Percentiles rank a stretch among this genome's conserved stretches.
Evolutionary conservation across 768 basidiomycete genomes (phyloP).

Genomic region (Rhodotorula babjevae): DNA sequence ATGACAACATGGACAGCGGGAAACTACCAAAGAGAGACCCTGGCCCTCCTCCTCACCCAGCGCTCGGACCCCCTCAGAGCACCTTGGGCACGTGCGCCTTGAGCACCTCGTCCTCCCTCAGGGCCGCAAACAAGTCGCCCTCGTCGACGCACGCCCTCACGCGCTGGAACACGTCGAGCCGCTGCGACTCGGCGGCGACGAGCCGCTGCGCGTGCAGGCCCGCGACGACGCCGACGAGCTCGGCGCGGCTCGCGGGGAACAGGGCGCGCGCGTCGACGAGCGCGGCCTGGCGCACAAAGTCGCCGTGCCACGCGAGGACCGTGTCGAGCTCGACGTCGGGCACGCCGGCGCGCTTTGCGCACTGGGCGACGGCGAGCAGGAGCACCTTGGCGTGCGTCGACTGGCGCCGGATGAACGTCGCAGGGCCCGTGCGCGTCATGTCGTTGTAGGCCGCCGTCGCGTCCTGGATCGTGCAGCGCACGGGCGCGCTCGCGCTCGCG

Average conservation of each 20-base stretch:
- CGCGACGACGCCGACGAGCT: slow-evolving; percentile 36
- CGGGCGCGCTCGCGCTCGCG: background rate
- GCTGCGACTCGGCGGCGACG: slow-evolving; percentile 37
- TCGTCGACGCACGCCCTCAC: slow-evolving; percentile 37
- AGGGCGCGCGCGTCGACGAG: slow-evolving; percentile 9
- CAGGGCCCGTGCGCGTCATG: slow-evolving; percentile 42
- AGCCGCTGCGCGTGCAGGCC: slow-evolving; percentile 38
- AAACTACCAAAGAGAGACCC: background rate
- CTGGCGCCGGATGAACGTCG: slow-evolving; percentile 35
- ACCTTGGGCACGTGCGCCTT: slow-evolving; percentile 20
- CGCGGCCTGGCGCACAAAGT: slow-evolving; percentile 38
- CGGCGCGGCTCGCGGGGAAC: slow-evolving; percentile 25
- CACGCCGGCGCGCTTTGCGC: slow-evolving; percentile 39
- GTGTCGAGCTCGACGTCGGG: slow-evolving; percentile 43
- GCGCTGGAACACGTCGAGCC: slow-evolving; percentile 39
- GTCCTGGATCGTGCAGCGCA: slow-evolving; percentile 37
- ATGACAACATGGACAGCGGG: background rate
- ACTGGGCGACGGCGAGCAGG: slow-evolving; percentile 42
- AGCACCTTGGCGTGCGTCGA: slow-evolving; percentile 43
- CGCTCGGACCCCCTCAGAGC: background rate
- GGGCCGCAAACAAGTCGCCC: slow-evolving; percentile 39
- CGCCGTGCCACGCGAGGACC: slow-evolving; percentile 42
- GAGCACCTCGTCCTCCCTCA: slow-evolving; percentile 39
- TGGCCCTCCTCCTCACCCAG: too few relatives aligned
- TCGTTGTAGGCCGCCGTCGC: slow-evolving; percentile 41